Base-by-base conservation (phyloP, 2,329 filamentous ascomycete species). In the Ophiocordyceps unilateralis region DNA sequence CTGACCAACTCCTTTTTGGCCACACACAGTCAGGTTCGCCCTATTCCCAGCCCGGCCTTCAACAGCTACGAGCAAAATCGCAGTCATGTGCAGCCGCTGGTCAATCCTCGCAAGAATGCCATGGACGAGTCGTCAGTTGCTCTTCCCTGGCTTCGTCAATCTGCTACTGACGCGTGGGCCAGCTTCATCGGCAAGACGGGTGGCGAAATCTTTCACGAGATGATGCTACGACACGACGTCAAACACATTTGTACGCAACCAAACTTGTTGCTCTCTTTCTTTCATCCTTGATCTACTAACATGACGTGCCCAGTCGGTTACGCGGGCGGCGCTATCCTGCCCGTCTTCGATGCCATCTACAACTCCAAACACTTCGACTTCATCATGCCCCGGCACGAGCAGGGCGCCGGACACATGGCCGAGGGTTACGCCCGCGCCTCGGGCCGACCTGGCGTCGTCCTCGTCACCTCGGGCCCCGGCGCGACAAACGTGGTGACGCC, bases 271-370 rank as follows among this genome's bases (percentile, higher is more conserved):
- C n/a, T n/a, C n/a, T n/a, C n/a, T n/a, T n/a, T n/a, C n/a, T n/a
- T n/a, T n/a, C n/a, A n/a, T n/a, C n/a, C n/a, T n/a, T n/a, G n/a
- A n/a, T n/a, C n/a, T n/a, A 12, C 26, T 28, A 28, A 28, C 43
- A 56, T 47, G 48, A 48, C 43, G 45, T 28, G 40, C 41, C 23
- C 42, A 84, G 80, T 88, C 57, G 83, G 83, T 48, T 96, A 96
- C 66, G 85, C 89, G 51, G 89, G 89, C 55, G 89, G 91, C 59
- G 88, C 91, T 51, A 96, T 96, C 65, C 79, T 96, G 30, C 91
- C 91, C 54, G 89, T 96, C 38, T 96, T 95, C 68, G 91, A 98
- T 63, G 91, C 91, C 57, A 96, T 98, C 59, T 93, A 93, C 74
- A 94, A 95, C 69, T 96, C 89, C 45, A 79, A 83, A 68, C 83